Base-by-base conservation (phyloP, 164 flowering plant genomes). In the Umbellularia californica region DNA sequence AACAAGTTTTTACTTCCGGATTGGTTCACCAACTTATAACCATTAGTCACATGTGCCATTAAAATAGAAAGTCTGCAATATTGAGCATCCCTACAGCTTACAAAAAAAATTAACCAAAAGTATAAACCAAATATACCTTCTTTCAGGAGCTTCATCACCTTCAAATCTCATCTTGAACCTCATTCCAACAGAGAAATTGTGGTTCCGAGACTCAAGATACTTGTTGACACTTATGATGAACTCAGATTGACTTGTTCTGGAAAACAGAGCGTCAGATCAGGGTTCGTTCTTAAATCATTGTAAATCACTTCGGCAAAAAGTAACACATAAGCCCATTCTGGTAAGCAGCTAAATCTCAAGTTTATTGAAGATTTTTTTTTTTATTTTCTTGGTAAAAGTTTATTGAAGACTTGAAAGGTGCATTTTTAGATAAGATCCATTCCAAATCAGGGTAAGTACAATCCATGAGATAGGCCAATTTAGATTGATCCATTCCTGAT, bases 61-160 rank as follows among this genome's bases (percentile, higher is more conserved):
- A 19, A 12, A 24, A 66, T 5, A 66, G 50, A 66, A 14, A 66
- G 22, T 3, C 19, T 4, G 41, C 33, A 17, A 24, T 13, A 17
- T 7, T 30, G 50, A 27, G 50, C 51, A 11, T 65, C 27, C 69
- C 19, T 68, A 2, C 55, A 3, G 14, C 30, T 22, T 19, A 60
- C 70, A 63, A 65, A 20, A 70, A 50, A 22, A 27, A 70, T 19
- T 22, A 17, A 19, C 28, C 47, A 20, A 20, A 68, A 33, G 3
- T 19, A 74, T 41, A 41, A 7, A 41, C 14, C 71, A 50, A 68
- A 73, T 10, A 22, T 84, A 95, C 98, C 97, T 91, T 85, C 93
- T 88, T 80, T 95, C 98, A 74, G 98, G 97, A 84, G 86, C 92
- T 76, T 95, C 98, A 77, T 95, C 98, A 20, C 97, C 97, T 86